A percentile compares a stretch with the other conserved stretches of the same genome.
phyloP scores from a whole-genome alignment of 352 stramenopile genomes.

The Pythium brachiatum region DNA sequence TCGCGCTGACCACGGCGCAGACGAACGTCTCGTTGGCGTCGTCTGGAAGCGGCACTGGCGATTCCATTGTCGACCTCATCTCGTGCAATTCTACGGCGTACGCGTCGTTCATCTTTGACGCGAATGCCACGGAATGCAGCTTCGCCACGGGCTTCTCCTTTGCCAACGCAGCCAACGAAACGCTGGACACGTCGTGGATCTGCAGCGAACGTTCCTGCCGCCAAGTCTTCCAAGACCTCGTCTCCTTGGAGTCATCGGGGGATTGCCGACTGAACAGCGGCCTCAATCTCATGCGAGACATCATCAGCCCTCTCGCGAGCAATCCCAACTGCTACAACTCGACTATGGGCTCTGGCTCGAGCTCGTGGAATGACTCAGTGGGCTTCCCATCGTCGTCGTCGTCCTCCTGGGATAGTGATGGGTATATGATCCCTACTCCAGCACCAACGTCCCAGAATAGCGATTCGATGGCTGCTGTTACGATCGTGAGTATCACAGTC shows the following conservation, averaged over 20 bases:
- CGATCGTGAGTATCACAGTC: slow-evolving; percentile 13
- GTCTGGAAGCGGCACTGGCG: neutral
- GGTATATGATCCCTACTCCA: too few relatives aligned
- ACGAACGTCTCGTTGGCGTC: neutral
- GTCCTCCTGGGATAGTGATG: neutral
- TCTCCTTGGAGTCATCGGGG: too few relatives aligned
- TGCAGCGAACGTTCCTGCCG: neutral
- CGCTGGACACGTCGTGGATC: neutral
- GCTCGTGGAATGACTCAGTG: neutral
- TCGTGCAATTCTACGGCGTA: neutral
- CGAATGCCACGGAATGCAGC: neutral
- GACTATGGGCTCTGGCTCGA: neutral
- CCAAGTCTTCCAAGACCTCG: neutral
- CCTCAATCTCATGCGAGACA: neutral
- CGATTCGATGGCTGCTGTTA: neutral
- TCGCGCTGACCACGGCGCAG: neutral
- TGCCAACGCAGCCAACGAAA: neutral
- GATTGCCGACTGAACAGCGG: neutral
- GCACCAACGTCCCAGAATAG: too few relatives aligned
- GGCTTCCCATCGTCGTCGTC: neutral
- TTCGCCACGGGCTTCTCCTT: neutral
- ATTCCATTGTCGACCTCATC: neutral
- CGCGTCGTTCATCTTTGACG: neutral
- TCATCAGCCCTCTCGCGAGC: neutral
- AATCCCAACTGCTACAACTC: neutral